Evolutionary conservation across 495 filamentous ascomycete species (phyloP), one percentile per base, ranked within the genome.

Genomic region (Parachaetomium inaequale): DNA sequence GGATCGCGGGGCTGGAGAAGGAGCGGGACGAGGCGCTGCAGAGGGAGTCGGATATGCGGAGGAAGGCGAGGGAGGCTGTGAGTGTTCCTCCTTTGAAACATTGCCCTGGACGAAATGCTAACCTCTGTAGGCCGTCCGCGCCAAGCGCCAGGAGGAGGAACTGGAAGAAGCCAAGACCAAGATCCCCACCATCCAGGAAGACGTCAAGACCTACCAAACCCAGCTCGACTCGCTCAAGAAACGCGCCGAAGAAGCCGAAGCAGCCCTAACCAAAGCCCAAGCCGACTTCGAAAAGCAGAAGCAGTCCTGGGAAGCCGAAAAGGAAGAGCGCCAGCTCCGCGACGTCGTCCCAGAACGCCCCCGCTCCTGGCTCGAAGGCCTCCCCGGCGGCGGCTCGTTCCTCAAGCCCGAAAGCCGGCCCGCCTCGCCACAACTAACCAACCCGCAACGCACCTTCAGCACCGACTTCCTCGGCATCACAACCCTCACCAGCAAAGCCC

Each of bases 1-100:
- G 92, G 49, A 80, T 95, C 29, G 80, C 85, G 1, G 86, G 77
- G 57, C 77, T 96, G 11, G 94, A 99, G 70, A 92, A 87, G 69
- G 95, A 99, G 68, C 79, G 92, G 47, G 93, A 98, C 68, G 93
- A 98, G 63, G 78, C 88, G 28, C 75, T 84, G n/a, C 86, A 87
- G 63, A 87, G 88, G 62, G 95, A 99, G 76, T 85, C 81, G 4
- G 95, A 98, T 21, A 80, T 93, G 67, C 79, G 95, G 61, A 85
- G 85, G 66, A 96, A 94, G 76, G 87, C 92, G 56, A 83, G 95
- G 51, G 94, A 98, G 70, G 78, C 85, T 66, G 91, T 95, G 81
- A 74, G 87, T 75, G 12, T 31, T 38, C 10, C 29, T 34, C 43
- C 32, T 10, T 32, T 49, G 12, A n/a, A n/a, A n/a, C 23, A 19